Evolutionary conservation across 169 alveolate genomes (phyloP).

Genomic region (Plasmodium inui): DNA sequence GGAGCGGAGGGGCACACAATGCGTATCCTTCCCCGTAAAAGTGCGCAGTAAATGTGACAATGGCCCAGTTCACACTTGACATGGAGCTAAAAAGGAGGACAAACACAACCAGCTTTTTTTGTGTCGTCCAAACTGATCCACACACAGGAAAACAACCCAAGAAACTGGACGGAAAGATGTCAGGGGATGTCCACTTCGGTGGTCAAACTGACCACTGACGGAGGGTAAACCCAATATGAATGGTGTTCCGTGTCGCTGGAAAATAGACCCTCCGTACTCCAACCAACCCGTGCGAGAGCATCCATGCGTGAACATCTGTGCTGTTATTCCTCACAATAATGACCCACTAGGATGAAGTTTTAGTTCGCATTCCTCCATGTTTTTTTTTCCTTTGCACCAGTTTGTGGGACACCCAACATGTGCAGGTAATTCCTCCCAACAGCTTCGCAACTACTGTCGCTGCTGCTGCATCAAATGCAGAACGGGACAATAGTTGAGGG

Average conservation of each 20-base stretch:
- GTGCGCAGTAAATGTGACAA: background rate
- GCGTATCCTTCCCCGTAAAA: background rate
- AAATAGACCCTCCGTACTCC: background rate
- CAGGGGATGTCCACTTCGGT: background rate
- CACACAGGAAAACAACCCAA: background rate
- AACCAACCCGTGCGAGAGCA: background rate
- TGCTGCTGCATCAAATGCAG: background rate
- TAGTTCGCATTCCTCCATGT: background rate
- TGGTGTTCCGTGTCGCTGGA: background rate
- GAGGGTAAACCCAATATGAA: background rate
- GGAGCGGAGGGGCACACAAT: background rate
- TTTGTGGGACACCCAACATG: background rate
- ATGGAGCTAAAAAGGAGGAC: background rate
- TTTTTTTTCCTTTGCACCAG: background rate
- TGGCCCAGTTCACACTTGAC: background rate
- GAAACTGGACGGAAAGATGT: background rate
- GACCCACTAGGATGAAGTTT: background rate
- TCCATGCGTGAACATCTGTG: background rate
- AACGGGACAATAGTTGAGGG: background rate
- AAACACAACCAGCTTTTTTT: background rate
- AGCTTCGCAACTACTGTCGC: background rate
- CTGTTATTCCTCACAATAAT: background rate
- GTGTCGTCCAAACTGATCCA: background rate
- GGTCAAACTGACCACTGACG: background rate
- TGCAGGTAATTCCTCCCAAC: background rate